Percentiles rank a stretch among this genome's conserved stretches.
Evolutionary conservation across 805 yeast species (phyloP).

Genomic region (Candida verbasci): DNA sequence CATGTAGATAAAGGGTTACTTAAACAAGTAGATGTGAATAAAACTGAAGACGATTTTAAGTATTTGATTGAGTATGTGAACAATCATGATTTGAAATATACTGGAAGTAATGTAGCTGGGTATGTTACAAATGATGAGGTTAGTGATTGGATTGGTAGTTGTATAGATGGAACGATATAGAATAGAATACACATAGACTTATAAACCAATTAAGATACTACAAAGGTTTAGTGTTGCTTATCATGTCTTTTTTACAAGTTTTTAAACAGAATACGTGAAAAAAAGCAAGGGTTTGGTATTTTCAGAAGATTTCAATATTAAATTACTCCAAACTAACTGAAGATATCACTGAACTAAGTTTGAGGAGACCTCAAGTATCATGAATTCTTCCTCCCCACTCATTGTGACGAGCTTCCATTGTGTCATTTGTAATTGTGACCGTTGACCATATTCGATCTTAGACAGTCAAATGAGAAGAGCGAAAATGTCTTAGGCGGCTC

Average conservation of each 20-base stretch:
- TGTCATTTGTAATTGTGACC: slow-evolving; percentile 59
- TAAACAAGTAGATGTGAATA: slow-evolving; percentile 10
- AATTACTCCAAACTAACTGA: no score
- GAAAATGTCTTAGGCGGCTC: slow-evolving; percentile 63
- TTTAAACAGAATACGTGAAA: no score
- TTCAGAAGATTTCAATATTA: no score
- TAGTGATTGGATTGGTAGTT: slow-evolving; percentile 43
- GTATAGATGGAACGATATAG: slow-evolving; percentile 42
- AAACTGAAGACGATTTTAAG: slow-evolving; percentile 24
- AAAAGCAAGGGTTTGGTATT: no score
- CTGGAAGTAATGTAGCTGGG: slow-evolving; percentile 43
- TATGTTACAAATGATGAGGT: slow-evolving; percentile 38
- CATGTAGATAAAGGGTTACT: slow-evolving; percentile 42
- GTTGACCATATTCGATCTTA: slow-evolving; percentile 64
- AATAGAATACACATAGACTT: no score
- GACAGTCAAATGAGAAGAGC: slow-evolving; percentile 57
- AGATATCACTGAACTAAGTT: slow-evolving; percentile 70
- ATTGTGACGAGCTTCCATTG: slow-evolving; percentile 51
- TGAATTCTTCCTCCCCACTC: slow-evolving; percentile 65
- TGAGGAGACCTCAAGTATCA: slow-evolving; percentile 61
- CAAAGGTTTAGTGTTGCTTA: slow-evolving; percentile 51
- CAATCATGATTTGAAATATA: slow-evolving; percentile 30
- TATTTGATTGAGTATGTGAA: slow-evolving; percentile 25
- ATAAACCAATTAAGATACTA: slow-evolving; percentile 45
- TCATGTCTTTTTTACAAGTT: slow-evolving; percentile 42